phyloP scores from a whole-genome alignment of 1,284 basidiomycete genomes.

The Irpex sp. region DNA sequence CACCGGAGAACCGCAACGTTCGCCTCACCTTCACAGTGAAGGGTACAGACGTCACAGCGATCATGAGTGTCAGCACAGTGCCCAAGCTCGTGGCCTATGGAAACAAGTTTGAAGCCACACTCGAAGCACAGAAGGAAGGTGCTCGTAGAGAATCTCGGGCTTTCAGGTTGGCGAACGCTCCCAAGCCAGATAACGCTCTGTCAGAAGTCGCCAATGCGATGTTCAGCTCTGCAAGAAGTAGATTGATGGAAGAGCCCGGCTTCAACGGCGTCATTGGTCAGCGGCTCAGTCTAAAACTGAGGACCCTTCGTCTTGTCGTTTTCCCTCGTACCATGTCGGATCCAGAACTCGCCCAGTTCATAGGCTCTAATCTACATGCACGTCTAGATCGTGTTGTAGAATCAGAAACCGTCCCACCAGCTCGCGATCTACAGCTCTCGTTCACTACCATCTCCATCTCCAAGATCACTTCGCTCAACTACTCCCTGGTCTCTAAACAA shows the following conservation, averaged over 20 bases:
- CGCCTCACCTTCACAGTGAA: slow-evolving; percentile 72
- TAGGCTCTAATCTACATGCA: slow-evolving; percentile 60
- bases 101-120: slow-evolving; percentile 66
- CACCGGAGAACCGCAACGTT: slow-evolving; percentile 52
- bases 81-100: slow-evolving; percentile 68
- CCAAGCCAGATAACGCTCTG: slow-evolving; percentile 70
- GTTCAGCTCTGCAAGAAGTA: slow-evolving; percentile 64
- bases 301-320: slow-evolving; percentile 57
- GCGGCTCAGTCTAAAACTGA: slow-evolving; percentile 63
- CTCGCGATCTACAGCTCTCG: slow-evolving; percentile 60
- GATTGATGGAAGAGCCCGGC: slow-evolving; percentile 58
- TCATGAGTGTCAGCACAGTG: slow-evolving; percentile 69
- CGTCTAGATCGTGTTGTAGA: slow-evolving; percentile 57
- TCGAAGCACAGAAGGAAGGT: slow-evolving; percentile 68
- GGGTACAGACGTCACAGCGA: slow-evolving; percentile 65
- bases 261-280: slow-evolving; percentile 62
- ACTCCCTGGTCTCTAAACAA: slow-evolving; percentile 35
- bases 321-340: slow-evolving; percentile 75
- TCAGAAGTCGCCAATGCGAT: slow-evolving; percentile 82
- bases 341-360: slow-evolving; percentile 65
- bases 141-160: slow-evolving; percentile 68
- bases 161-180: slow-evolving; percentile 58
- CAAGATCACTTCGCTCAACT: slow-evolving; percentile 54
- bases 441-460: slow-evolving; percentile 74
- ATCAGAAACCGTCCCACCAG: slow-evolving; percentile 40